Evolutionary conservation across 495 filamentous ascomycete species (phyloP).

Genomic region (Extremus antarcticus): DNA sequence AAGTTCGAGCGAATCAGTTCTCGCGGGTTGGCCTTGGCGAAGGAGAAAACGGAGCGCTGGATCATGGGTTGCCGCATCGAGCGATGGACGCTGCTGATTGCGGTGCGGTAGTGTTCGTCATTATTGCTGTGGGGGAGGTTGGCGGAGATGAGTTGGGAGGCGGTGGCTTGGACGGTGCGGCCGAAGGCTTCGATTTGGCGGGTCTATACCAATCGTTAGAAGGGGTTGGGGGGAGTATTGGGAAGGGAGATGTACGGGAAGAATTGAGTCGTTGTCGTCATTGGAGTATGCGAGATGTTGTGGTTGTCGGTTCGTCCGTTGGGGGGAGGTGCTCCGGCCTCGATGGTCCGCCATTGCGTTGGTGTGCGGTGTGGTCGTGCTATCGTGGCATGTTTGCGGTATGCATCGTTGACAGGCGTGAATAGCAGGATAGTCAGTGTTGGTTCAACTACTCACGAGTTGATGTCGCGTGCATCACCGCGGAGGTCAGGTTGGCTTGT

Average conservation of each 20-base stretch:
- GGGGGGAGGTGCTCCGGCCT: constrained; percentile 20
- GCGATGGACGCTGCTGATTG: constrained; percentile 80
- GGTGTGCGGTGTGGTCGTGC: background rate
- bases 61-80: constrained; percentile 71
- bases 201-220: constrained; percentile 41
- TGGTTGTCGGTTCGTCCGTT: constrained; percentile 1
- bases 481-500: background rate
- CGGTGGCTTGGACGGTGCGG: constrained; percentile 88
- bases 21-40: constrained; percentile 77
- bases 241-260: constrained; percentile 3
- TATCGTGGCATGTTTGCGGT: background rate
- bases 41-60: constrained; percentile 80
- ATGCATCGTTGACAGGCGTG: background rate
- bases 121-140: constrained; percentile 3
- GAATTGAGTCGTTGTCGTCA: constrained; percentile 11
- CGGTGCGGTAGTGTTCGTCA: constrained; percentile 54
- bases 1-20: constrained; percentile 89
- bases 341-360: constrained; percentile 5
- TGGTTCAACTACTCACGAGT: background rate
- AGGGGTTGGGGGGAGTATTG: background rate
- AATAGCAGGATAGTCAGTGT: background rate
- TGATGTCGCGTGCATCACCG: constrained; percentile 1
- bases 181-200: constrained; percentile 86
- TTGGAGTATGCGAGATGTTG: background rate
- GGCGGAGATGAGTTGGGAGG: constrained; percentile 61